These are phyloP conservation scores for Pueraria montana DNA, from an alignment of 306 rosid genomes.

Conservation along the genomic window DNA sequence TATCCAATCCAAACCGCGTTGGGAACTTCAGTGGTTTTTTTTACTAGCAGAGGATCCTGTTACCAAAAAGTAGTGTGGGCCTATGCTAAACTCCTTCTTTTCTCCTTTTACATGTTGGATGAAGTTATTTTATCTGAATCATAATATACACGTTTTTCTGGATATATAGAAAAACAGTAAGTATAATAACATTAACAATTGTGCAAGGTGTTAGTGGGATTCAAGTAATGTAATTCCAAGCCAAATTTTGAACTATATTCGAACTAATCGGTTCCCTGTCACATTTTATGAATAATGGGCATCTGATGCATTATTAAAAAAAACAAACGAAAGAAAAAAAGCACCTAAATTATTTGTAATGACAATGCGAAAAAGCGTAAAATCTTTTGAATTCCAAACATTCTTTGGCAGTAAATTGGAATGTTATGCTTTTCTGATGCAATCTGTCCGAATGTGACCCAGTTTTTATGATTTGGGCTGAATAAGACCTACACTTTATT, in stretches of 20 bases:
- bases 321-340: too few species aligned
- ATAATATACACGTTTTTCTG: not conserved
- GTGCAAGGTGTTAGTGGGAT: not conserved
- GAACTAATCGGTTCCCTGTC: not conserved
- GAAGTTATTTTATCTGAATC: not conserved
- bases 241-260: not conserved
- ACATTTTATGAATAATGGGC: not conserved
- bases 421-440: not conserved
- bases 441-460: not conserved
- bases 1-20: not conserved
- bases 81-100: conserved; percentile 4
- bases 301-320: too few species aligned
- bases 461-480: not conserved
- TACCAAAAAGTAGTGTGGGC: conserved; percentile 13
- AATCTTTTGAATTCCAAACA: not conserved
- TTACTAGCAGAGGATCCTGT: not conserved
- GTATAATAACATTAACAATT: not conserved
- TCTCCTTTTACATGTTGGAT: too few species aligned
- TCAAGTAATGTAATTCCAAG: not conserved
- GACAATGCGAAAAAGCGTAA: not conserved
- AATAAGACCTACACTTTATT: not conserved
- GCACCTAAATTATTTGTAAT: not conserved
- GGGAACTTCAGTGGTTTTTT: conserved; percentile 23
- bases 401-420: not conserved
- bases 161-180: not conserved